Conservation (phyloP, 192 early-diverging fungal species). For the Coemansia sp. region DNA sequence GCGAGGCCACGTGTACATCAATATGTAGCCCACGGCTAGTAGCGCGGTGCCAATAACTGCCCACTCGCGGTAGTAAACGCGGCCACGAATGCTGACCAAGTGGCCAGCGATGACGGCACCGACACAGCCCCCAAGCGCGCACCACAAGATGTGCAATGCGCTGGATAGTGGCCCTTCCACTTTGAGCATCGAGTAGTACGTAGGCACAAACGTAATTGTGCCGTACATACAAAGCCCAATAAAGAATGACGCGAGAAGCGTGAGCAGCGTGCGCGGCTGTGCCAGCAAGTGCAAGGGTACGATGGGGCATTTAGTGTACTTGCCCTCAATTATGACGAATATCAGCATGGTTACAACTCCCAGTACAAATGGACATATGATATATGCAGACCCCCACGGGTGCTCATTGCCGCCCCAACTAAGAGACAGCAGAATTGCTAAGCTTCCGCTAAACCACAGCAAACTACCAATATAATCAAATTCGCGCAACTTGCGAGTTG, state of each 20-base stretch:
- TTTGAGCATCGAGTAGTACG: slow-evolving; percentile 45
- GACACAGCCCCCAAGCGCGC: slow-evolving; percentile 29
- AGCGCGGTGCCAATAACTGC: slow-evolving; percentile 42
- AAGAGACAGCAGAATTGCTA: slow-evolving; percentile 60
- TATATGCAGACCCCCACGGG: slow-evolving; percentile 56
- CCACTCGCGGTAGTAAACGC: slow-evolving; percentile 43
- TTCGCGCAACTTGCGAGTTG: slow-evolving; percentile 37
- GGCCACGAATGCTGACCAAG: slow-evolving; percentile 28
- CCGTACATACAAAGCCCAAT: slow-evolving; percentile 55
- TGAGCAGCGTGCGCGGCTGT: slow-evolving; percentile 33
- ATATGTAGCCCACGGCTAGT: slow-evolving; percentile 42
- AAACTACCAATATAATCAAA: slow-evolving; percentile 63
- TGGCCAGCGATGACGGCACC: slow-evolving; percentile 26
- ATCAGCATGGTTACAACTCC: slow-evolving; percentile 37
- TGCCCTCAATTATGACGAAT: slow-evolving; percentile 62
- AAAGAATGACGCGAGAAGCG: slow-evolving; percentile 27
- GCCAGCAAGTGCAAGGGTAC: slow-evolving; percentile 33
- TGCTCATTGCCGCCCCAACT: slow-evolving; percentile 65
- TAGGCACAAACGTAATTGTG: slow-evolving; percentile 53
- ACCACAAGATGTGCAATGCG: slow-evolving; percentile 44
- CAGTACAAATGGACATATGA: slow-evolving; percentile 55
- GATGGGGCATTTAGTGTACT: slow-evolving; percentile 71
- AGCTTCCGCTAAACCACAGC: slow-evolving; percentile 56
- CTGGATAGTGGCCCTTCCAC: slow-evolving; percentile 20
- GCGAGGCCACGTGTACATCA: slow-evolving; percentile 52